Conservation (phyloP, 108 stramenopile genomes). For the Cyclotella distinguenda region DNA sequence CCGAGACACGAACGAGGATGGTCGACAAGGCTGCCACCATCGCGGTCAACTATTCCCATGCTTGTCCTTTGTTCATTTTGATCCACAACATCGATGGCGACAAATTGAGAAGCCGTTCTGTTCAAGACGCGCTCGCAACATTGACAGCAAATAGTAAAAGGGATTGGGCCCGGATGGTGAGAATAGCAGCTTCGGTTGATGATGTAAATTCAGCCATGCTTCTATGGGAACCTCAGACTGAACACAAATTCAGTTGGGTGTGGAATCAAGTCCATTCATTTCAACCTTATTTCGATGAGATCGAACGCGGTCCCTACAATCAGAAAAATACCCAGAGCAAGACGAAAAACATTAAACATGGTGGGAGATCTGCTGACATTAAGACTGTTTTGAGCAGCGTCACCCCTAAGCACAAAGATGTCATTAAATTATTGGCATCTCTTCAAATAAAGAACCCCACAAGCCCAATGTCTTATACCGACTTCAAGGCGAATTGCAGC, state of each 20-base stretch:
- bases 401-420: constrained; percentile 65
- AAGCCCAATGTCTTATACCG: constrained; percentile 31
- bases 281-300: constrained; percentile 68
- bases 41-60: constrained; percentile 44
- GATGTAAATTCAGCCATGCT: constrained; percentile 62
- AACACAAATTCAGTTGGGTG: constrained; percentile 40
- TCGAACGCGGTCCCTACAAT: constrained; percentile 31
- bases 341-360: constrained; percentile 11
- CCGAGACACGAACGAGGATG: constrained; percentile 10
- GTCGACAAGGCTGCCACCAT: constrained; percentile 52
- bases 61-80: constrained; percentile 60
- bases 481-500: constrained; percentile 53
- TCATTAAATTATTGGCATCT: constrained; percentile 57
- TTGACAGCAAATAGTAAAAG: constrained; percentile 53
- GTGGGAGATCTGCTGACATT: constrained; percentile 7
- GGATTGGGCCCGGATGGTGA: constrained; percentile 48
- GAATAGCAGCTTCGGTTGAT: constrained; percentile 74
- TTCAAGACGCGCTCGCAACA: constrained; percentile 64
- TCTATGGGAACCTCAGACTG: constrained; percentile 49
- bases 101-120: constrained; percentile 45
- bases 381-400: constrained; percentile 48
- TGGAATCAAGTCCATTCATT: constrained; percentile 65
- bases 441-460: constrained; percentile 46
- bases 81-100: constrained; percentile 76
- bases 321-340: constrained; percentile 15